Percentiles rank a stretch among this genome's conserved stretches.
phyloP scores from a whole-genome alignment of 495 filamentous ascomycete species.

The Aspergillus coremiiformis region DNA sequence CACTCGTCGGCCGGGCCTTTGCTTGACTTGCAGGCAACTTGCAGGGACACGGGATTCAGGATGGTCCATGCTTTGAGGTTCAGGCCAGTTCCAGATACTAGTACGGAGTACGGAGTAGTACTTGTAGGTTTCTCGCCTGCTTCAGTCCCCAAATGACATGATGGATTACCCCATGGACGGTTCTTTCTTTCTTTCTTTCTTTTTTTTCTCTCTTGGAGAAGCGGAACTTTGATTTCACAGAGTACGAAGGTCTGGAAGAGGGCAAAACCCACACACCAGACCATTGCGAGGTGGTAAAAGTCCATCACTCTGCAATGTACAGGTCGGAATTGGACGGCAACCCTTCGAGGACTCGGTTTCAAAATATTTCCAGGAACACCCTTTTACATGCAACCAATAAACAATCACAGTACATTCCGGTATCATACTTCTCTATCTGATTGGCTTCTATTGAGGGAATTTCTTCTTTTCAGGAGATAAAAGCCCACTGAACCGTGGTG shows the following conservation, averaged over 20 bases:
- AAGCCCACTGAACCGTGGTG: slow-evolving; percentile 9
- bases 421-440: background rate
- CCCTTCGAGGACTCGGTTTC: slow-evolving; percentile 11
- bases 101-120: no score
- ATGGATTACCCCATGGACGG: background rate
- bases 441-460: slow-evolving; percentile 8
- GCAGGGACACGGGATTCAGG: background rate
- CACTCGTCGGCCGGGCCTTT: background rate
- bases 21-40: background rate
- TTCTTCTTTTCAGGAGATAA: background rate
- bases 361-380: slow-evolving; percentile 7
- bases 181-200: background rate
- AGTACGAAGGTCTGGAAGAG: background rate
- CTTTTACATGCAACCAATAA: slow-evolving; percentile 12
- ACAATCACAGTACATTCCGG: background rate
- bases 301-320: slow-evolving; percentile 6
- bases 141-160: slow-evolving; percentile 10
- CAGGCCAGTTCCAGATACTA: slow-evolving; percentile 5
- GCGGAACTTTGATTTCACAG: background rate
- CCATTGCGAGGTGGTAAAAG: background rate
- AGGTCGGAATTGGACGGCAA: background rate
- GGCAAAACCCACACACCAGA: background rate
- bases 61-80: background rate
- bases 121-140: slow-evolving; percentile 1
- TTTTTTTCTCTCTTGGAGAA: background rate